phyloP scores from a whole-genome alignment of 177 flowering plant species.

The Tripterygium wilfordii region DNA sequence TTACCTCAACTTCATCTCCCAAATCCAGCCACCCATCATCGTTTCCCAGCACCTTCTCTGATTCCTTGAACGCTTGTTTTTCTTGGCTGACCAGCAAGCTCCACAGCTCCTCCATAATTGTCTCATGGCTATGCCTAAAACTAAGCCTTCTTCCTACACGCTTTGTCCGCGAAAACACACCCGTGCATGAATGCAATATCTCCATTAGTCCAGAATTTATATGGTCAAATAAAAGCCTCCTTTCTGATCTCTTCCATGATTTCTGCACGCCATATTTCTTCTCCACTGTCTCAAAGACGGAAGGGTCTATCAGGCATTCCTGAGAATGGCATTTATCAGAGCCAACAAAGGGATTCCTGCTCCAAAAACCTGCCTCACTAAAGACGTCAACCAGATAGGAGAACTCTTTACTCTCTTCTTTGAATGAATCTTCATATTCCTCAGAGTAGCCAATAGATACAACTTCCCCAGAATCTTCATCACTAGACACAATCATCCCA shows the following conservation, averaged over 20 bases:
- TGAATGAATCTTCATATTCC: slow-evolving; percentile 8
- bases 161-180: slow-evolving; percentile 9
- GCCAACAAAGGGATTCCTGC: slow-evolving; percentile 6
- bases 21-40: slow-evolving; percentile 28
- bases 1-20: slow-evolving; percentile 27
- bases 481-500: slow-evolving; percentile 38
- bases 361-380: slow-evolving; percentile 25
- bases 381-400: slow-evolving; percentile 48
- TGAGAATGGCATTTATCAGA: slow-evolving; percentile 22
- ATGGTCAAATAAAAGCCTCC: slow-evolving; percentile 51
- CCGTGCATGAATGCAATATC: slow-evolving; percentile 18
- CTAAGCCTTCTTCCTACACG: slow-evolving; percentile 23
- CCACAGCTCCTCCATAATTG: slow-evolving; percentile 45
- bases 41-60: slow-evolving; percentile 17
- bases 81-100: slow-evolving; percentile 25
- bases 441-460: slow-evolving; percentile 4
- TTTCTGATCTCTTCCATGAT: slow-evolving; percentile 44
- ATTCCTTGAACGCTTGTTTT: slow-evolving; percentile 19
- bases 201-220: slow-evolving; percentile 35
- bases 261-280: slow-evolving; percentile 40
- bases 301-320: slow-evolving; percentile 27
- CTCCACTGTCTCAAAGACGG: slow-evolving; percentile 43
- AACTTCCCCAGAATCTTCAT: slow-evolving; percentile 24
- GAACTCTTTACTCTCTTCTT: slow-evolving; percentile 32
- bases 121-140: slow-evolving; percentile 8